Evolutionary conservation across 1,284 basidiomycete genomes (phyloP), one percentile per base, ranked within the genome.

Genomic region (Cryptococcus floricola): DNA sequence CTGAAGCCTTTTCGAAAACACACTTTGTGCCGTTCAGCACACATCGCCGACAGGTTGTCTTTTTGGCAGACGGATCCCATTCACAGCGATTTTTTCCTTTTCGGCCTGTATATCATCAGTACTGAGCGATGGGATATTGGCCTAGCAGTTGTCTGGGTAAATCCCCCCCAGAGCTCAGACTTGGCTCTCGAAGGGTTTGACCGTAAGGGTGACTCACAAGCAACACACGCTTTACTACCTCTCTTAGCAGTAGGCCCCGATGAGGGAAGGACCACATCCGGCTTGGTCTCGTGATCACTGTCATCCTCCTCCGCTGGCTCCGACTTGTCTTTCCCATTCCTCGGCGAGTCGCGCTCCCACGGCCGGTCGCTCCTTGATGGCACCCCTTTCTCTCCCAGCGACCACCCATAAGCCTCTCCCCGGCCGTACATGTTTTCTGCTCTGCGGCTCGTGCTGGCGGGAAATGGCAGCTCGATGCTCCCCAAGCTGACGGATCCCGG

Each of bases 61-160:
- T 80, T 18, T 52, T 48, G 12, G 66, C 64, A 5, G 65, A 52
- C 16, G 69, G 68, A 58, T 91, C 89, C 73, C 87, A 88, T 80
- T 94, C 91, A 71, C 91, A 94, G 70, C 91, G 82, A 79, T 93
- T 94, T 81, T 94, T 94, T 52, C 91, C 90, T 77, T 87, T 89
- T 67, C 89, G 85, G 77, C 89, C 71, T 76, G 60, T 3, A 13
- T 27, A 10, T 34, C 31, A 34, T 34, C 10, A 34, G 31, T 10
- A 34, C 31, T 8, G 6, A 34, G 23, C 23, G 23, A 23, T 23
- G 23, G 23, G 23, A 23, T 3, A 23, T 23, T 3, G 23, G 23
- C 23, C 23, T 23, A 23, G 23, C 23, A 23, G 23, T 3, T 23
- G 23, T 23, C 23, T 23, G 23, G 23, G 19, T 2, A 2, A 19